phyloP scores from a whole-genome alignment of 768 basidiomycete species.

The Suillus alpinus region DNA sequence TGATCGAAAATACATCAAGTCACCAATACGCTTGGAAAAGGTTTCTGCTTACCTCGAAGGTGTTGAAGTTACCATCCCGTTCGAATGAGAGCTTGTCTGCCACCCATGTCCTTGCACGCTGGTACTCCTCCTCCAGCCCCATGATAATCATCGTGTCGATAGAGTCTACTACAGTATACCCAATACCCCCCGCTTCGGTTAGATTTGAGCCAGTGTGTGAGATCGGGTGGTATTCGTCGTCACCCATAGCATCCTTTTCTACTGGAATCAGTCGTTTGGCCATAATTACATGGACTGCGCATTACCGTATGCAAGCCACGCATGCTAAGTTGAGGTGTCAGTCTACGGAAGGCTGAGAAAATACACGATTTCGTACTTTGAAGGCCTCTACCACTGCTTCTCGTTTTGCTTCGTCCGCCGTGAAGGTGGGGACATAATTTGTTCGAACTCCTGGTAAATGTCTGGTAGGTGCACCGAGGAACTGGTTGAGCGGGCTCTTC shows the following conservation, averaged over 20 bases:
- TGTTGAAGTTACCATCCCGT: slow-evolving; percentile 74
- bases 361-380: slow-evolving; percentile 46
- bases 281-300: slow-evolving; percentile 15
- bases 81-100: slow-evolving; percentile 68
- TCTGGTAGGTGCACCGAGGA: slow-evolving; percentile 4
- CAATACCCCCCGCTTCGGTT: slow-evolving; percentile 74
- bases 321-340: slow-evolving; percentile 49
- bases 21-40: neutral
- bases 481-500: slow-evolving; percentile 6
- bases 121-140: slow-evolving; percentile 78
- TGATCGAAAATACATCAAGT: slow-evolving; percentile 6
- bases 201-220: slow-evolving; percentile 73
- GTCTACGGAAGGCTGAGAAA: neutral
- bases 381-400: slow-evolving; percentile 78
- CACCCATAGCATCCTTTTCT: slow-evolving; percentile 90
- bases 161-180: slow-evolving; percentile 86
- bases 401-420: slow-evolving; percentile 59
- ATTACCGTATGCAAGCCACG: slow-evolving; percentile 81
- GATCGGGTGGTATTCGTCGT: slow-evolving; percentile 91
- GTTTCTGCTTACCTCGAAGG: slow-evolving; percentile 72
- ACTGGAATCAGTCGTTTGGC: slow-evolving; percentile 15
- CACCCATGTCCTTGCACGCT: slow-evolving; percentile 77
- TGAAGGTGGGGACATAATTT: slow-evolving; percentile 24
- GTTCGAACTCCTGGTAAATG: slow-evolving; percentile 20
- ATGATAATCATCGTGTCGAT: slow-evolving; percentile 87